These are phyloP conservation scores for Aegilops tauschii DNA, from an alignment of 176 grass and related monocot species.

Conservation along the genomic window DNA sequence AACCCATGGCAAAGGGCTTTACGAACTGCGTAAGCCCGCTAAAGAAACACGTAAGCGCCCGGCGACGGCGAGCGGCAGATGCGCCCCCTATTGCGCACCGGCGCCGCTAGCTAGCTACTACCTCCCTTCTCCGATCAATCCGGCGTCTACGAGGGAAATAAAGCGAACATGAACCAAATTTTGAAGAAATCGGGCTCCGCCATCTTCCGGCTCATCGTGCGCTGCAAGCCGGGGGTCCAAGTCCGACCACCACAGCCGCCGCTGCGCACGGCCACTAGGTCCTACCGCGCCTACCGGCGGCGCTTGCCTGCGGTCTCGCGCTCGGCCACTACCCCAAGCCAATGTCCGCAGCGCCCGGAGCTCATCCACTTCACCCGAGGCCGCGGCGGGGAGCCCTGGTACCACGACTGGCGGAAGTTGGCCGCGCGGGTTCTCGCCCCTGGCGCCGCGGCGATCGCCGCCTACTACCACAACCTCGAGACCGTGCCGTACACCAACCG, in stretches of 20 bases:
- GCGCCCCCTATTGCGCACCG: background rate
- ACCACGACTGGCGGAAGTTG: conserved; percentile 64
- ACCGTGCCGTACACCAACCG: conserved; percentile 83
- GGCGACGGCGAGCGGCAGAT: background rate
- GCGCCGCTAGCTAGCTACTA: background rate
- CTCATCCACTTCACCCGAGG: conserved; percentile 64
- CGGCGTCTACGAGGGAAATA: background rate
- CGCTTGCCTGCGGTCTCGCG: background rate
- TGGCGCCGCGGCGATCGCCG: conserved; percentile 27
- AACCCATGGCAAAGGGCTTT: background rate
- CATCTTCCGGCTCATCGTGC: conserved; percentile 34
- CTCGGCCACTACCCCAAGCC: background rate
- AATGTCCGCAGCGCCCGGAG: conserved; percentile 33
- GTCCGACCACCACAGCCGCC: background rate
- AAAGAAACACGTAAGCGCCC: background rate
- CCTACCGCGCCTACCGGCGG: conserved; percentile 26
- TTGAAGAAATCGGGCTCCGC: conserved; percentile 39
- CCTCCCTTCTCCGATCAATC: background rate
- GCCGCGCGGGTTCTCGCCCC: conserved; percentile 33
- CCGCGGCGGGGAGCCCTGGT: conserved; percentile 48
- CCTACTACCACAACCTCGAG: conserved; percentile 85
- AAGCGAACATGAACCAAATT: conserved; percentile 26
- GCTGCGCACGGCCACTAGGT: background rate
- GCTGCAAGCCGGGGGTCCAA: background rate
- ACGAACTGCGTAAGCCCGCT: background rate